Conservation (phyloP, 768 basidiomycete genomes). For the Panus rudis region DNA sequence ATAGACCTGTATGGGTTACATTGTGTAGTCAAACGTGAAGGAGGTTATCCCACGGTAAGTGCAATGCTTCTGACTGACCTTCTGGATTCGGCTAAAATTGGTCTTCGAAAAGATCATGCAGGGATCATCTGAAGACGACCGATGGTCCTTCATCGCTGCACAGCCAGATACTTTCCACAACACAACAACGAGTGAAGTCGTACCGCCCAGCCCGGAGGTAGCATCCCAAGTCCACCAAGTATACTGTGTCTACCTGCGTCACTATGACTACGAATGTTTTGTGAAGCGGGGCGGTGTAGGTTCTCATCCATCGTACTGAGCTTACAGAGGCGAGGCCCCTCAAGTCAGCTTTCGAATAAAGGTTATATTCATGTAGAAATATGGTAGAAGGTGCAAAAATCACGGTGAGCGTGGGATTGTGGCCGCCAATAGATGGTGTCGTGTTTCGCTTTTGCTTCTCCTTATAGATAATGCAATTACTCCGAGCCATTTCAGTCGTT, state of each 20-base stretch:
- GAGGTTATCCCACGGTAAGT: conserved; percentile 42
- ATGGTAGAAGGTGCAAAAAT: too few relatives aligned
- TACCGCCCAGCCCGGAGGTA: conserved; percentile 52
- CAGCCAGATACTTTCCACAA: conserved; percentile 60
- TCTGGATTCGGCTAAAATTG: not conserved
- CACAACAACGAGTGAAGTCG: conserved; percentile 55
- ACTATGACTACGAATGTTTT: conserved; percentile 43
- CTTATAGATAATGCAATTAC: too few relatives aligned
- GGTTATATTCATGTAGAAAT: too few relatives aligned
- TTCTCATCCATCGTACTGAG: too few relatives aligned
- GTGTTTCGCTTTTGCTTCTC: too few relatives aligned
- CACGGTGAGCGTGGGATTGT: too few relatives aligned
- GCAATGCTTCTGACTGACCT: not conserved
- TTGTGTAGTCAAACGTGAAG: conserved; percentile 48
- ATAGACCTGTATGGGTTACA: conserved; percentile 62
- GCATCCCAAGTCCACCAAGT: conserved; percentile 54
- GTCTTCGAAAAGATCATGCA: conserved; percentile 14
- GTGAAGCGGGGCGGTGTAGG: too few relatives aligned
- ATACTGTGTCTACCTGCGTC: conserved; percentile 50
- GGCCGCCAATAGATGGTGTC: too few relatives aligned
- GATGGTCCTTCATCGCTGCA: conserved; percentile 64
- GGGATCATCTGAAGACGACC: conserved; percentile 32
- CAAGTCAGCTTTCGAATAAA: too few relatives aligned
- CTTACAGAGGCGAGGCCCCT: too few relatives aligned
- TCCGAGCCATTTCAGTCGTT: too few relatives aligned